These are phyloP conservation scores for Torulaspora indica DNA, from an alignment of 805 yeast genomes.

Conservation along the genomic window DNA sequence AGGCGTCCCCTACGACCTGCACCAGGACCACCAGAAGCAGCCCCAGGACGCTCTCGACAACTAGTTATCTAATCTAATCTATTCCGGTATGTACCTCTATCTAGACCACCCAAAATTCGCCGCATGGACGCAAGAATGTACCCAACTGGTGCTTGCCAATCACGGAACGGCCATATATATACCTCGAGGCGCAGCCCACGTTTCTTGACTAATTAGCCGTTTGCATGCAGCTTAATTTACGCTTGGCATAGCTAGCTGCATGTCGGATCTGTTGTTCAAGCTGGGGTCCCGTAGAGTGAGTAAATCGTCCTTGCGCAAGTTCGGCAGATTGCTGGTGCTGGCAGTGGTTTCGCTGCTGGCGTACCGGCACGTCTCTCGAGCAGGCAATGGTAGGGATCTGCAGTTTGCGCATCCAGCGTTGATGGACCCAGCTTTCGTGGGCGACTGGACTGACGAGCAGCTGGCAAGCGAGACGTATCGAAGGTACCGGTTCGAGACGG, in stretches of 20 bases:
- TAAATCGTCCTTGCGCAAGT: neutral
- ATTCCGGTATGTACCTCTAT: too few relatives aligned
- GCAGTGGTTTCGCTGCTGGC: neutral
- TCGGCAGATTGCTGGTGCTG: neutral
- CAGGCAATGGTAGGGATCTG: too few relatives aligned
- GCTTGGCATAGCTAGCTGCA: neutral
- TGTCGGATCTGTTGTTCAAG: neutral
- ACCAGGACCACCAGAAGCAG: conserved; percentile 1
- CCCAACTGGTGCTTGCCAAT: neutral
- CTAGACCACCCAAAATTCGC: too few relatives aligned
- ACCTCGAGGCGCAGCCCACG: neutral
- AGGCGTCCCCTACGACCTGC: conserved; percentile 4
- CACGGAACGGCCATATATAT: neutral
- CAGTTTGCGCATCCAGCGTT: neutral
- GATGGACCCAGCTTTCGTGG: neutral
- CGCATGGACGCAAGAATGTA: neutral
- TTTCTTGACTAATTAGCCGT: neutral
- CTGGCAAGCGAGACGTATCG: conserved; percentile 15
- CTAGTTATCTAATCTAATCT: neutral
- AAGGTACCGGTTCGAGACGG: conserved; percentile 22
- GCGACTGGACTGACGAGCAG: neutral
- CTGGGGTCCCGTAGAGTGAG: neutral
- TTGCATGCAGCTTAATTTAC: neutral
- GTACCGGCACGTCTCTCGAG: neutral
- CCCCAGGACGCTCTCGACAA: neutral